Evolutionary conservation across 2,329 filamentous ascomycete genomes (phyloP), one percentile per base, ranked within the genome.

Genomic region (Penicillium brasilianum): DNA sequence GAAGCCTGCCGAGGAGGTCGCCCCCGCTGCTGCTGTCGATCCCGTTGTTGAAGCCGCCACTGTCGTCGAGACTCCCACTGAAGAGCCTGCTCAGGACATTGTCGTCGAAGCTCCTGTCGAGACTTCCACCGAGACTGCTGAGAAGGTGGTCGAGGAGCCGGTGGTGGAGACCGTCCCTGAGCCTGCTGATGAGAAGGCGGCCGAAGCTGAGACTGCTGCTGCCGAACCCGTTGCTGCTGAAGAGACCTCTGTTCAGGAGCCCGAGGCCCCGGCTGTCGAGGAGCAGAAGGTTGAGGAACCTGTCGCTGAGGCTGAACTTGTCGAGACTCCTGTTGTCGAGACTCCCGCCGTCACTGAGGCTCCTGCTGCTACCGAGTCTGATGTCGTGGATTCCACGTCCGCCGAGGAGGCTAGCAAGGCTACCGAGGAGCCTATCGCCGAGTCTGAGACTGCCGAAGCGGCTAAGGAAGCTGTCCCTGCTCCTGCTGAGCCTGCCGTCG

Each of bases 301-400:
- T 7, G 4, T 18, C 16, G 7, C 49, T 9, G 39, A 51, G 54
- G 49, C 49, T 34, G 49, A 51, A 10, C 50, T n/a, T n/a, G n/a
- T n/a, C n/a, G n/a, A n/a, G n/a, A n/a, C n/a, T n/a, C n/a, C 49
- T 18, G 34, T 53, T 28, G 11, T 18, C 30, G 50, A 53, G 50
- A 25, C 32, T 37, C 32, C 25, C 22, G 34, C 60, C 34, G 48
- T 44, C n/a, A 28, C 44, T 39, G 63, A 65, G 48, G 28, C 28
- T 16, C 9, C 37, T 25, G 36, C 52, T 50, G 39, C 44, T 51
- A 13, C 51, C 18, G 22, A 55, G 39, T 20, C 44, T 22, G 44
- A 30, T 43, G 46, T 52, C n/a, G 36, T 18, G 22, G 64, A 70
- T 57, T 58, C 55, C 16, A 50, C 49, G 34, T 20, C 55, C 25